Percentiles rank a stretch among this genome's conserved stretches.
Conservation (phyloP, 2,329 filamentous ascomycete genomes). For the Chrysoporthe puriensis region DNA sequence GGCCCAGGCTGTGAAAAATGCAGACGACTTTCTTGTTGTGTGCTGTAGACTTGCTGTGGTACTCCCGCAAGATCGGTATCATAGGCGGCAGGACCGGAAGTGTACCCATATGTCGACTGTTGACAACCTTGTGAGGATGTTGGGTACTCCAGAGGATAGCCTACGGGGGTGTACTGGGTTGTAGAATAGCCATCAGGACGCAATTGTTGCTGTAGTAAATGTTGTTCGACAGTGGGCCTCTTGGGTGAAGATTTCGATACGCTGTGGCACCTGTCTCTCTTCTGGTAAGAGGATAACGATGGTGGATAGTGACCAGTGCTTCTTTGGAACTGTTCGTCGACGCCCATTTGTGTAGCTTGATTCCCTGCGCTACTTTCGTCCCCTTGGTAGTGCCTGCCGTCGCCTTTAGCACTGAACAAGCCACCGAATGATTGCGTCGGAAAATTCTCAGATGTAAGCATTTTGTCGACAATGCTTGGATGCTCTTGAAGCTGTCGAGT, state of each 20-base stretch:
- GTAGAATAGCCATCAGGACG: background rate
- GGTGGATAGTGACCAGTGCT: background rate
- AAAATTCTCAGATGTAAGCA: too few species aligned
- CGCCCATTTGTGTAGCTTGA: background rate
- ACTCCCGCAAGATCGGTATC: background rate
- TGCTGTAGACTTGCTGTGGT: background rate
- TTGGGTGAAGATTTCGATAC: background rate
- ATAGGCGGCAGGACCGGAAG: background rate
- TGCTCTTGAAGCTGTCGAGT: background rate
- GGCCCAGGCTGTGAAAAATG: background rate
- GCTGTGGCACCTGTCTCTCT: background rate
- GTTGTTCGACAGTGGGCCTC: too few species aligned
- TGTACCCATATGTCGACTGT: background rate
- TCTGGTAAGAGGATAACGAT: background rate
- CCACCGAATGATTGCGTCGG: background rate
- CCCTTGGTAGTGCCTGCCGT: background rate
- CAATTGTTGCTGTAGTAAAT: background rate
- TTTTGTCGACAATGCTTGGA: background rate
- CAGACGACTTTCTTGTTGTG: background rate
- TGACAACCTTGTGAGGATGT: background rate
- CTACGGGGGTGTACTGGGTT: background rate
- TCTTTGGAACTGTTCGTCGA: background rate
- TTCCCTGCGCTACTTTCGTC: background rate
- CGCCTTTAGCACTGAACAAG: background rate
- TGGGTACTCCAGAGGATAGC: background rate